Percentiles rank a stretch among this genome's conserved stretches.
Conservation (phyloP, 257 asterid genomes). For the Nicotiana sylvestris region DNA sequence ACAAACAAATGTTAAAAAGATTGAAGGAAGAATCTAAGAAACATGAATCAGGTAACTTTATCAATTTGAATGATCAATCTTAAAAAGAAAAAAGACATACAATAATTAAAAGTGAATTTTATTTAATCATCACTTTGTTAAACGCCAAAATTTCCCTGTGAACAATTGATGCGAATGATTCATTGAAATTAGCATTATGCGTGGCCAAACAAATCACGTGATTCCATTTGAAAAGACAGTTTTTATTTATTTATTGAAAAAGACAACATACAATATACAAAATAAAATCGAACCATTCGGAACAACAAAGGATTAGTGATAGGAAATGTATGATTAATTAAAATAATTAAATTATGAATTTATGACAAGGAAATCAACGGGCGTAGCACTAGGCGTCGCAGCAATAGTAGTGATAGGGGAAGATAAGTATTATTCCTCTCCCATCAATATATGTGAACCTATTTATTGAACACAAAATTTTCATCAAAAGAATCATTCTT, state of each 20-base stretch:
- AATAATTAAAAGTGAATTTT: background rate
- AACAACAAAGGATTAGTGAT: background rate
- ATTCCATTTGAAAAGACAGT: background rate
- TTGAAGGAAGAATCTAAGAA: no score
- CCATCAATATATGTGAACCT: no score
- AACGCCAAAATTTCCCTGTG: background rate
- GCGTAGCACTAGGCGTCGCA: background rate
- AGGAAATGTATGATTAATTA: background rate
- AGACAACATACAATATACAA: background rate
- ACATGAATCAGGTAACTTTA: no score
- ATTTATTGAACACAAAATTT: no score
- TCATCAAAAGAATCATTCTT: rapidly evolving
- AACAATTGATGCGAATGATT: background rate
- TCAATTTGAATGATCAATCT: background rate
- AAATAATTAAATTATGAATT: background rate
- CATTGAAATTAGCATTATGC: background rate
- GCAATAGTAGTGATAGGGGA: background rate
- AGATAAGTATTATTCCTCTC: background rate
- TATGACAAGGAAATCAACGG: background rate
- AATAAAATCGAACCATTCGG: background rate
- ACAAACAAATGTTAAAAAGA: no score
- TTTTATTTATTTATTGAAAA: background rate
- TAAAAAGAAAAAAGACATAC: background rate
- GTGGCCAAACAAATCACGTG: background rate
- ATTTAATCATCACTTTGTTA: background rate